Base-by-base conservation (phyloP, 768 basidiomycete genomes). In the Russula olivacea region DNA sequence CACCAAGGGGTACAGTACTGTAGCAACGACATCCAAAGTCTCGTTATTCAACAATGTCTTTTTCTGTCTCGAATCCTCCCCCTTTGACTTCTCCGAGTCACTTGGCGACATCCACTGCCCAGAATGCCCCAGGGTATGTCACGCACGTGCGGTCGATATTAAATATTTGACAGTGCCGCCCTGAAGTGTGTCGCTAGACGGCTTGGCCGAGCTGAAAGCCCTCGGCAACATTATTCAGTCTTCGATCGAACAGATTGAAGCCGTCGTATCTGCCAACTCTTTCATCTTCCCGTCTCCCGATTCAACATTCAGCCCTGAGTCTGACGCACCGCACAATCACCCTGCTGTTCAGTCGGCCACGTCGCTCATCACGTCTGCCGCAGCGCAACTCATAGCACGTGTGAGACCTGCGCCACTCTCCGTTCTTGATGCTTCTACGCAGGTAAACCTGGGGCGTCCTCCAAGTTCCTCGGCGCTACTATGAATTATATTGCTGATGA, bases 171-270 rank as follows among this genome's bases (percentile, higher is more conserved):
- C 41, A 41, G 14, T 36, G 21, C 4, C 21, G 8, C n/a, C 23
- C 34, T 11, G 19, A 52, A 45, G 23, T 1, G n/a, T n/a, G 2
- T 21, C 52, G 10, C 52, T 48, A 38, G 52, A 55, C 38, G 32
- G 45, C 23, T n/a, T 61, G 34, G 25, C 10, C 0, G 57, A 63
- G 34, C 32, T 63, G 40, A 63, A 54, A n/a, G 34, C 51, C 19
- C 62, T 63, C 43, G 30, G 43, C 6, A 54, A 30, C 51, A 63
- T 63, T 30, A 48, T 63, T 43, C 55, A 63, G 40, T 52, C 62
- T 0, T 63, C 62, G 1, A 19, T 63, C 2, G 40, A 59, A 43
- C 28, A 52, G 30, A 59, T 59, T 4, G 58, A 59, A n/a, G 40
- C 4, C 0, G 50, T 21, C 4, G 58, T 59, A 6, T 43, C 50